phyloP scores from a whole-genome alignment of 768 basidiomycete species.

The Boletus barrowsii region DNA sequence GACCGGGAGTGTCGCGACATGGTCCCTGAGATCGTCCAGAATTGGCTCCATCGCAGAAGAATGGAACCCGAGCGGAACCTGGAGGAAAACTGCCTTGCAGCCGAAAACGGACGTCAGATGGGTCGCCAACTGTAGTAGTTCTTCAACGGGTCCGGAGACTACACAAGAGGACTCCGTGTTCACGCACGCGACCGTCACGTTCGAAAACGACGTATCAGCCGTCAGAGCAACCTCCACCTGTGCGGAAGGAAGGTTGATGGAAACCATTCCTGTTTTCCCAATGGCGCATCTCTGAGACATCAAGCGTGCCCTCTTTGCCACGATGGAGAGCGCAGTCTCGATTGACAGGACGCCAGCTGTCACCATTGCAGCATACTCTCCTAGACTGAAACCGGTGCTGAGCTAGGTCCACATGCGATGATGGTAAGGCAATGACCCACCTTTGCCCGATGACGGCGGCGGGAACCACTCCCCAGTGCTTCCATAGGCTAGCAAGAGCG shows the following conservation, averaged over 20 bases:
- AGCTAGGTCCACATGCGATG: neutral
- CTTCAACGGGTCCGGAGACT: slow-evolving; percentile 51
- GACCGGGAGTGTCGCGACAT: slow-evolving; percentile 38
- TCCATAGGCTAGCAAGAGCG: slow-evolving; percentile 62
- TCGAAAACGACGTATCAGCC: slow-evolving; percentile 32
- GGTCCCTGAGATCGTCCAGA: slow-evolving; percentile 42
- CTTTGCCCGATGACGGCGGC: slow-evolving; percentile 69
- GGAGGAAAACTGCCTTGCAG: slow-evolving; percentile 43
- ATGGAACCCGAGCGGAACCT: slow-evolving; percentile 65
- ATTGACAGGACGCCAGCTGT: slow-evolving; percentile 57
- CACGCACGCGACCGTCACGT: slow-evolving; percentile 54
- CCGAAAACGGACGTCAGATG: slow-evolving; percentile 36
- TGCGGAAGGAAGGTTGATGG: slow-evolving; percentile 40
- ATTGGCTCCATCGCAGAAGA: slow-evolving; percentile 61
- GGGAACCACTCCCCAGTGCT: slow-evolving; percentile 63
- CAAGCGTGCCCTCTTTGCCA: slow-evolving; percentile 56
- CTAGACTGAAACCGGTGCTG: slow-evolving; percentile 47
- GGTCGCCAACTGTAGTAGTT: slow-evolving; percentile 41
- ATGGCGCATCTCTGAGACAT: slow-evolving; percentile 48
- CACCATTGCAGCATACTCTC: slow-evolving; percentile 72
- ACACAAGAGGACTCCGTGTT: slow-evolving; percentile 60
- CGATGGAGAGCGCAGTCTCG: slow-evolving; percentile 52
- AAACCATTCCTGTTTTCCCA: slow-evolving; percentile 58
- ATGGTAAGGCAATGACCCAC: slow-evolving; percentile 34
- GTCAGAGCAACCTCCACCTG: slow-evolving; percentile 36